Base-by-base conservation (phyloP, 1,284 basidiomycete species). In the Gastroboletus turbinatus region DNA sequence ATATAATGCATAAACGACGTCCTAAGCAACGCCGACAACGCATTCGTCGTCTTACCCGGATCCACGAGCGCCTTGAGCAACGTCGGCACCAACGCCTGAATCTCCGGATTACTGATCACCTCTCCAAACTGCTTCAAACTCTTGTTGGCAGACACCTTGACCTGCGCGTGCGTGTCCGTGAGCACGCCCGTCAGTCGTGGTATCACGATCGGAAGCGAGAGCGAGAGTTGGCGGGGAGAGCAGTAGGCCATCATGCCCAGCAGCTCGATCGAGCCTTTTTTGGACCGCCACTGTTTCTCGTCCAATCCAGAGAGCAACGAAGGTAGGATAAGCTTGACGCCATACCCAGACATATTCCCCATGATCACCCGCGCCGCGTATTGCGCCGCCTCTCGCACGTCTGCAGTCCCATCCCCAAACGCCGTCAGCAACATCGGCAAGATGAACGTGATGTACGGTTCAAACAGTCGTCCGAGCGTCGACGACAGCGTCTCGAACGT, bases 211-310 rank as follows among this genome's bases (percentile, higher is more conserved):
- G 97, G 97, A 7, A 99, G 81, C 4, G 96, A 98, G 25, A 95
- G 80, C 0, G 97, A 98, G 14, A 99, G 83, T 73, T 99, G 97
- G 49, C 88, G 86, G 3, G 96, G 97, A 7, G 97, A 95, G 74
- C 96, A 97, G 74, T 96, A 99, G 0, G 97, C 97, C 96, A 99
- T 99, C 78, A 96, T 92, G 36, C 97, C 97, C 53, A 99, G 79
- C n/a, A 99, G 76, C 72, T 99, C 97, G 62, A 99, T 98, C 4
- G 95, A 96, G 1, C 83, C 97, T 77, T 98, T 98, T 79, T 99
- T 99, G 2, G 96, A 94, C 29, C 96, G 83, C 97, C 97, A 99
- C 72, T 99, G 97, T 72, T 98, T 98, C 73, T 99, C 97, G 63
- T 98, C 96, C 46, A 99, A 78, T 35, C 95, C 96, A 35, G 88